Base-by-base conservation (phyloP, 495 filamentous ascomycete genomes). In the Eremomyces bilateralis region DNA sequence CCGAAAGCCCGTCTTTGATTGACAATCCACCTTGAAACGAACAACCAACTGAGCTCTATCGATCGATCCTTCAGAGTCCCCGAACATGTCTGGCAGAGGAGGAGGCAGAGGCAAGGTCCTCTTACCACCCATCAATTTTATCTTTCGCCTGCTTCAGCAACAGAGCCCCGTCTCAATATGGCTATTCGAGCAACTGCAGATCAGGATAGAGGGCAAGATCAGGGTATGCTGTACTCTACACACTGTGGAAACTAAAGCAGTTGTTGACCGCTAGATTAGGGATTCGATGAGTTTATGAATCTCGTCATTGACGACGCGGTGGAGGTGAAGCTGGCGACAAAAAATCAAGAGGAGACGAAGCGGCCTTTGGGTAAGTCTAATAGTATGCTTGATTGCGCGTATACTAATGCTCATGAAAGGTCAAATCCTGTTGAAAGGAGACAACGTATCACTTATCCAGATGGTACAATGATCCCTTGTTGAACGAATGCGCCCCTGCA, bases 231-330 rank as follows among this genome's bases (percentile, higher is more conserved):
- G n/a, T n/a, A n/a, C n/a, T n/a, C n/a, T n/a, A n/a, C n/a, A n/a
- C n/a, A n/a, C n/a, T n/a, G n/a, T n/a, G n/a, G n/a, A n/a, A n/a
- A 15, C 13, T 13, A 17, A 4, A 19, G 27, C 31, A 2, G 0
- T 16, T 21, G 21, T 37, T 43, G 22, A 35, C 22, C 28, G 5
- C 19, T 37, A 8, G 18, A 11, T 32, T 48, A 90, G 77, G 83
- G 82, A 21, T 97, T 92, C 43, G 88, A 97, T 54, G 88, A 97
- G 53, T 97, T 94, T 58, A 95, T 97, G 90, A 97, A 97, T 56
- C 64, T 97, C 28, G 88, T 95, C 21, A 67, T 95, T 34, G 85
- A 93, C 49, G 81, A 97, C 47, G 88, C 88, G 22, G 69, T 92
- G 36, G 88, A 95, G 56, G 81, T 97, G 24, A 80, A 76, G 55